A percentile compares a stretch with the other conserved stretches of the same genome.
These are phyloP conservation scores for Abrus pulchellus DNA, from an alignment of 306 rosid species.

Conservation along the genomic window DNA sequence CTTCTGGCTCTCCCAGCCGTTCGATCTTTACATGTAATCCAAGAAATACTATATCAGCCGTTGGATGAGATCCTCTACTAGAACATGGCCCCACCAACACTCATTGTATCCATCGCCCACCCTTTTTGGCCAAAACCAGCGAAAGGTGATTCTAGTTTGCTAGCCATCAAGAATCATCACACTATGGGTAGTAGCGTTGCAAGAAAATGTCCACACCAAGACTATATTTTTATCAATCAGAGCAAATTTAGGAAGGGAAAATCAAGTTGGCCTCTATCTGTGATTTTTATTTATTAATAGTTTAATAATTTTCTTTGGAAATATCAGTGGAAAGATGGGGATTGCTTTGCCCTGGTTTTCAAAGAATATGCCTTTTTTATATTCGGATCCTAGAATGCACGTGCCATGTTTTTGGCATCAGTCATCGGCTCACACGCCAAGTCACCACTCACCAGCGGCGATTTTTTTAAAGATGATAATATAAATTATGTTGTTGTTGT, in stretches of 20 bases:
- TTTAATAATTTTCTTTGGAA: neutral
- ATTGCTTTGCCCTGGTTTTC: neutral
- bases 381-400: conserved; percentile 50
- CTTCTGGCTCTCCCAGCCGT: conserved; percentile 37
- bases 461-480: conserved; percentile 3
- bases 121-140: conserved; percentile 18
- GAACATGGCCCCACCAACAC: conserved; percentile 30
- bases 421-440: conserved; percentile 3
- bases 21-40: conserved; percentile 37
- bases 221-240: neutral
- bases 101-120: conserved; percentile 27
- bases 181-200: neutral
- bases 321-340: conserved; percentile 11
- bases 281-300: neutral
- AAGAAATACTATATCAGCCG: neutral
- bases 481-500: conserved; percentile 7
- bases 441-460: neutral
- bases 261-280: conserved; percentile 18
- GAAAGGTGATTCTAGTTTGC: neutral
- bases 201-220: neutral
- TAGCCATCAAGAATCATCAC: neutral
- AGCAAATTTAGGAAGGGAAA: neutral
- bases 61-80: conserved; percentile 16
- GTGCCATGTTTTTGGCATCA: conserved; percentile 13
- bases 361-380: conserved; percentile 56